Percentiles rank a stretch among this genome's conserved stretches.
Conservation (phyloP, 306 rosid genomes). For the Crotalaria pallida region DNA sequence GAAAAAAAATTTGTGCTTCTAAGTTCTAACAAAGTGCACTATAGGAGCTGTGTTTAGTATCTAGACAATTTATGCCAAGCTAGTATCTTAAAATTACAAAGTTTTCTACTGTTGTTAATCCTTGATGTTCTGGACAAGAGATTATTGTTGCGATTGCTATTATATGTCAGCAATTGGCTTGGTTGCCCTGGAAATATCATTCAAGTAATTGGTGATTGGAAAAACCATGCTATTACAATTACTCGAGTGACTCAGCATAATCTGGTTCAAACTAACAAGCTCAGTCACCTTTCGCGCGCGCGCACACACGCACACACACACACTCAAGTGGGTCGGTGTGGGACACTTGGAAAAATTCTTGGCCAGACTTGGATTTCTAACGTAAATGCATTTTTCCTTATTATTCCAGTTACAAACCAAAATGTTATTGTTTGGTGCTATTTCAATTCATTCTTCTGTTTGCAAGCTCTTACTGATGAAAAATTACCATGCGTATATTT, state of each 20-base stretch:
- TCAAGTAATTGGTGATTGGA: constrained; percentile 1
- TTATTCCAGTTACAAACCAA: not conserved
- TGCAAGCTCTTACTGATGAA: constrained; percentile 19
- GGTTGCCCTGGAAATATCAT: not conserved
- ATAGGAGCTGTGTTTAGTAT: not conserved
- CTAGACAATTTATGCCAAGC: not conserved
- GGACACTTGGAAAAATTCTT: not conserved
- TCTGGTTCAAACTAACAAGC: constrained; percentile 6
- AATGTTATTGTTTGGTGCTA: not conserved
- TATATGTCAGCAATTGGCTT: not conserved
- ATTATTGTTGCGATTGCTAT: not conserved
- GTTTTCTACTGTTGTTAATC: not conserved
- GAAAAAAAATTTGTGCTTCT: not conserved
- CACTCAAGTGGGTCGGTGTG: too few relatives aligned
- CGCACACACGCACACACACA: too few relatives aligned
- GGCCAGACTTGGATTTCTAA: not conserved
- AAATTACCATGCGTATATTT: not conserved
- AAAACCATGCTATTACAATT: too few relatives aligned
- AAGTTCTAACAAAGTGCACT: not conserved
- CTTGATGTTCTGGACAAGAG: not conserved
- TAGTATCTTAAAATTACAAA: not conserved
- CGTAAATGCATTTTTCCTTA: not conserved
- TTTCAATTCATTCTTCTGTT: not conserved
- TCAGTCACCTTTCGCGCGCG: not conserved
- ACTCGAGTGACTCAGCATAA: not conserved